Percentiles rank a stretch among this genome's conserved stretches.
Conservation (phyloP, 495 filamentous ascomycete species). For the Delitschia confertaspora region DNA sequence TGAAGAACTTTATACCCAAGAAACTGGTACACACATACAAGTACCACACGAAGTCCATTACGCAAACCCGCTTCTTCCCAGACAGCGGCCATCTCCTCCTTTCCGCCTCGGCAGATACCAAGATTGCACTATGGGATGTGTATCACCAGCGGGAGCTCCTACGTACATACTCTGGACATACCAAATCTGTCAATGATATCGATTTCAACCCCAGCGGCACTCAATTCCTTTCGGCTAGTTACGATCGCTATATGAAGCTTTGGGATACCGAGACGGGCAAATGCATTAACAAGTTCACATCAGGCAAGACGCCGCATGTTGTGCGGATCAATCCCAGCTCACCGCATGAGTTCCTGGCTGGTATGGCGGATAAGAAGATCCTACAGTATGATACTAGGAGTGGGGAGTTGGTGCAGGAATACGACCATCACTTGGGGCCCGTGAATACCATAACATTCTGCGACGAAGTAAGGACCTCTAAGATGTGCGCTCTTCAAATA, state of each 20-base stretch:
- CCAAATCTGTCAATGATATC: slow-evolving; percentile 81
- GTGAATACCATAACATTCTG: slow-evolving; percentile 97
- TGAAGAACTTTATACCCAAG: slow-evolving; percentile 88
- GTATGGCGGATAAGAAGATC: slow-evolving; percentile 98
- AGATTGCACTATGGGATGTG: slow-evolving; percentile 91
- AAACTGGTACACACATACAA: slow-evolving; percentile 86
- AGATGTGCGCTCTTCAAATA: background rate
- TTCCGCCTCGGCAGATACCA: slow-evolving; percentile 74
- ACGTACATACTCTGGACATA: slow-evolving; percentile 81
- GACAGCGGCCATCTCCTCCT: slow-evolving; percentile 77
- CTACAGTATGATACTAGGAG: slow-evolving; percentile 90
- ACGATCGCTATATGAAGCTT: slow-evolving; percentile 89
- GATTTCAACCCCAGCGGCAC: slow-evolving; percentile 76
- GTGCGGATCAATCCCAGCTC: slow-evolving; percentile 81
- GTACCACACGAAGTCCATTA: slow-evolving; percentile 77
- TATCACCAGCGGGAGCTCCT: slow-evolving; percentile 83
- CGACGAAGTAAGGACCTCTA: slow-evolving; percentile 48
- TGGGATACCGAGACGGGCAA: slow-evolving; percentile 96
- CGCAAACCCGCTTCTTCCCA: slow-evolving; percentile 80
- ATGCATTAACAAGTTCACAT: slow-evolving; percentile 77
- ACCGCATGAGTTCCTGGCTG: slow-evolving; percentile 83
- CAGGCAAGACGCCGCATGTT: slow-evolving; percentile 90
- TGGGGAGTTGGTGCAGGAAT: slow-evolving; percentile 84
- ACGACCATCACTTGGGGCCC: slow-evolving; percentile 94
- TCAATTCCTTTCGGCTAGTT: slow-evolving; percentile 83